These are phyloP conservation scores for Datura wrightii DNA, from an alignment of 257 asterid genomes.

Conservation along the genomic window DNA sequence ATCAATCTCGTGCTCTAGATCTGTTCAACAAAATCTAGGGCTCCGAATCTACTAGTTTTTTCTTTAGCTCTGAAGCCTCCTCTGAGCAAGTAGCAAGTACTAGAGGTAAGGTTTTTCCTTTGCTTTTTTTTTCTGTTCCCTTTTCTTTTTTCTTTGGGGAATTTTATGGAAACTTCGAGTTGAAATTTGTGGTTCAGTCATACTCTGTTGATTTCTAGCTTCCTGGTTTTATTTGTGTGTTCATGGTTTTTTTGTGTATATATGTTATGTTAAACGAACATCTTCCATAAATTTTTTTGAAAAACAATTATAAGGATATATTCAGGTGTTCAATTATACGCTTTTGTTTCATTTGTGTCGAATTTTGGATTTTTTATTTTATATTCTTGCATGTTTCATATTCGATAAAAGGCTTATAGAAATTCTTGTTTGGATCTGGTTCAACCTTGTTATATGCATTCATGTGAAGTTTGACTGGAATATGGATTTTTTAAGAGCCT, in stretches of 20 bases:
- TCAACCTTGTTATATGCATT: not conserved
- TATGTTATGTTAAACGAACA: not conserved
- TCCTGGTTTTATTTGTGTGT: not conserved
- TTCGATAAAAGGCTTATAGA: not conserved
- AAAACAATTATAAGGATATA: conserved; percentile 15
- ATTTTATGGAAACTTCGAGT: not conserved
- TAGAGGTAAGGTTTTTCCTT: conserved; percentile 4
- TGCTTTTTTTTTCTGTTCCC: not conserved
- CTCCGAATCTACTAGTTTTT: not conserved
- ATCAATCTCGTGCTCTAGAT: not conserved
- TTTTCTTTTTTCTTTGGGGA: not conserved
- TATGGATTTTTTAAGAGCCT: not conserved
- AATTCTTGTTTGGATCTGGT: not conserved
- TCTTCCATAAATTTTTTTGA: not conserved
- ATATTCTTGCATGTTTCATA: conserved; percentile 8
- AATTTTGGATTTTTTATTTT: not conserved
- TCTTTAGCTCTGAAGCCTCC: not conserved
- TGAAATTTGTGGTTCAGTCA: not conserved
- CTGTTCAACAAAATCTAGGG: not conserved
- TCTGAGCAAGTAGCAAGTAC: not conserved
- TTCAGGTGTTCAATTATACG: not conserved
- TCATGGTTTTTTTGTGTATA: not conserved
- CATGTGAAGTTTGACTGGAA: conserved; percentile 4
- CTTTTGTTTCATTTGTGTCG: not conserved
- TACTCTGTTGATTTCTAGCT: not conserved